Base-by-base conservation (phyloP, 1,284 basidiomycete species). In the Inonotus obliquus region DNA sequence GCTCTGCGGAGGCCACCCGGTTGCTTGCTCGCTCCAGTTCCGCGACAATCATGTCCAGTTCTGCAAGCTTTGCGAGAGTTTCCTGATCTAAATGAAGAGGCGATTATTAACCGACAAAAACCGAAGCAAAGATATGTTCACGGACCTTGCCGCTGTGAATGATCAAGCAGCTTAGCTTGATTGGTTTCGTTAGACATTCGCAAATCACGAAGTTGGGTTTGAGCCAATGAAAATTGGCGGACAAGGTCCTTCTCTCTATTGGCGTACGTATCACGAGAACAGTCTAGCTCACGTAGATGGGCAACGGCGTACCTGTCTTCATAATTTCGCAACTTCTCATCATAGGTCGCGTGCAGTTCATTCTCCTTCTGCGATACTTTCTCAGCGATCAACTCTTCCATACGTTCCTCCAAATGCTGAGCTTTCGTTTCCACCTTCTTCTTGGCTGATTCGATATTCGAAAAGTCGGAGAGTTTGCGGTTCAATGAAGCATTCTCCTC, bases 301-400 rank as follows among this genome's bases (percentile, higher is more conserved):
- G 17, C 32, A 27, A 21, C 21, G 13, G 68, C 78, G 19, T 65
- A 94, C 92, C 94, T 82, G 70, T 97, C 94, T 72, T 96, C 92
- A 67, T 96, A 96, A 73, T 98, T 98, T 61, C 91, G 82, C 72
- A 98, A 82, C 68, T 90, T 88, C 77, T 99, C 96, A 68, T 98
- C 96, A 69, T 97, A 98, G 5, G 92, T 94, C 19, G 96, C 96
- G 66, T 96, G 93, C 11, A 98, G 79, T 75, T 98, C 96, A 62
- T 93, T 94, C 78, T 97, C 94, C 74, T 97, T 96, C 72, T 93
- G 91, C 0, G 80, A 78, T 17, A 96, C 88, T 68, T 89, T 87
- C 67, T 96, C 93, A 63, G 85, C 81, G 60, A 98, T 91, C 74
- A 93, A 78, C 45, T 90, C 86, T 35, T 98, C 94, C 92, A 98